Base-by-base conservation (phyloP, 169 alveolate species). In the Cryptosporidium muris region DNA sequence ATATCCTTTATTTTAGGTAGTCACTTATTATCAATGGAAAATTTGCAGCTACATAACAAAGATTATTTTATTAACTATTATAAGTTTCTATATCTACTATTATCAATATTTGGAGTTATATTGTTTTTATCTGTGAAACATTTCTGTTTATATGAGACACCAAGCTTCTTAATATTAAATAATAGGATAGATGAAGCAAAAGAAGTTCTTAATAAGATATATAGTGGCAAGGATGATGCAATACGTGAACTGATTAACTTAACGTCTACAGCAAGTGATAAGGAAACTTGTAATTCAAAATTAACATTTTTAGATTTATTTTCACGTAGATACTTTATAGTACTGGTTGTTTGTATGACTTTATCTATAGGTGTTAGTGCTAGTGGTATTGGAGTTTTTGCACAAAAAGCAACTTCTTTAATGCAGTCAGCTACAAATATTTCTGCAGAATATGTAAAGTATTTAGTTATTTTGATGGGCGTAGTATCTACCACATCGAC, bases 351-450 rank as follows among this genome's bases (percentile, higher is more conserved):
- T 4, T 54, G 64, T 54, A 49, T 74, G 40, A 68, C 48, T 7
- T 43, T 74, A 1, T 45, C 85, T 8, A 42, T 54, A 6, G 85
- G 74, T 37, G 85, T 74, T 4, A 74, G 85, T 43, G 85, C 74
- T 45, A 74, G 85, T 49, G 85, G 85, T 0, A 74, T 74, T 74
- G 85, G 85, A 3, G 60, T 74, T 16, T 74, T 74, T 45, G 67
- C 67, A 11, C 85, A 74, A 16, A 74, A 74, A 51, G 60, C 60
- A 68, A 74, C 47, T 60, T 74, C 85, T 1, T 42, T 74, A 14
- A 74, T 74, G 8, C 74, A 62, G 12, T 74, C 85, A 2, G 85
- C 85, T 0, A 58, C 85, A 36, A 68, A 68, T 5, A 36, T 74
- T 47, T 51, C 85, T 47, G 64, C 48, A 2, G 85, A 74, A 45